Base-by-base conservation (phyloP, 257 asterid genomes). In the Schizonepeta tenuifolia region DNA sequence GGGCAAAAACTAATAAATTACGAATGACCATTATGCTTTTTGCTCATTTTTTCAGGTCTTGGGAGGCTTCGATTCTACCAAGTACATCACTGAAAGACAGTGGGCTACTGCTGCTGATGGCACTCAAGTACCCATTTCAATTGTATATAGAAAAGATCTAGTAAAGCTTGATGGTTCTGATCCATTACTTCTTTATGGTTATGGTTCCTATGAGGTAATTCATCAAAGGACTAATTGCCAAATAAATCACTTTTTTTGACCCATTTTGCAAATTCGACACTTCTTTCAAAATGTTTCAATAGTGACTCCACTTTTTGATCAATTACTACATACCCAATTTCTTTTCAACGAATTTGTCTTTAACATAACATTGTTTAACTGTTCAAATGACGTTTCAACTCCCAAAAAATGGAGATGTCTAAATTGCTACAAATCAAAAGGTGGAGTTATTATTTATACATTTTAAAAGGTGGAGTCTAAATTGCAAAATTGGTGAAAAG, bases 181-280 rank as follows among this genome's bases (percentile, higher is more conserved):
- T 78, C 96, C 99, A 2, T 82, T 94, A 40, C 89, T 89, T 78
- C 96, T 91, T 50, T 94, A 89, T 75, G 99, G 97, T 65, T 94
- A 94, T 80, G 99, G 99, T 78, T 88, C 99, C 64, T 94, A 94
- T 75, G 97, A 91, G 99, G 99, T 91, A 86, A 76, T 72, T 31
- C 69, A 75, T 64, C 40, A 11, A 26, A 12, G 11, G 21, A 18
- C 28, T 57, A 51, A 2, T 51, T 20, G 11, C 20, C 21, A 12
- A 26, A 28, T 55, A 55, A 26, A 57, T 57, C 5, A 26, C 20
- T 5, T 6, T 21, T 12, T 12, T 31, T 12, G 4, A 57, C 21
- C 64, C 10, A 13, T 28, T 13, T 13, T 56, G 58, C 58, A 51
- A 24, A 24, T 1, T 13, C 17, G 0, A 12, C 5, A 6, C 63